phyloP scores from a whole-genome alignment of 2,329 filamentous ascomycete species.

The Epicoccum sorghinum region DNA sequence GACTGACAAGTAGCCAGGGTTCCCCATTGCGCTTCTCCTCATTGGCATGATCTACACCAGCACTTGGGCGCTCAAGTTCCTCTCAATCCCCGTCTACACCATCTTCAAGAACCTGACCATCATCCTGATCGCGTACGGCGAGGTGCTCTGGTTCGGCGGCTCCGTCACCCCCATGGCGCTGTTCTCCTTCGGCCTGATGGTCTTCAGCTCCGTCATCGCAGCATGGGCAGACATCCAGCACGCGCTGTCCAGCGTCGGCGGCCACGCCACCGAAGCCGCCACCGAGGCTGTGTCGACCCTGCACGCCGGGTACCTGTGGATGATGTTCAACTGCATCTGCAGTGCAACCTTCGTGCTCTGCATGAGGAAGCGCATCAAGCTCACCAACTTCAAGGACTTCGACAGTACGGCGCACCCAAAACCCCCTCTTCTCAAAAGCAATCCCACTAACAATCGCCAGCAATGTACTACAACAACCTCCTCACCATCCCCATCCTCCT shows the following conservation, averaged over 20 bases:
- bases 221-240: slow-evolving; percentile 97
- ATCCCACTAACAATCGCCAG: slow-evolving; percentile 55
- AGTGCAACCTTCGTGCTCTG: slow-evolving; percentile 86
- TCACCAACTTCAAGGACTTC: slow-evolving; percentile 99
- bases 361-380: slow-evolving; percentile 98
- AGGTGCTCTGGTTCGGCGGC: slow-evolving; percentile 97
- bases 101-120: slow-evolving; percentile 99
- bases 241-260: slow-evolving; percentile 68
- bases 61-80: slow-evolving; percentile 92
- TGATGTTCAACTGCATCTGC: slow-evolving; percentile 95
- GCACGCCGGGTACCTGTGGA: slow-evolving; percentile 96
- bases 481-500: slow-evolving; percentile 93
- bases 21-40: slow-evolving; percentile 91
- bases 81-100: slow-evolving; percentile 97
- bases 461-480: slow-evolving; percentile 99
- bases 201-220: slow-evolving; percentile 89
- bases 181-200: slow-evolving; percentile 95
- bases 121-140: slow-evolving; percentile 97
- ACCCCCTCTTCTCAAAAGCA: slow-evolving; percentile 16
- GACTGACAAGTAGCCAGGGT: slow-evolving; percentile 65
- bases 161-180: slow-evolving; percentile 85
- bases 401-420: slow-evolving; percentile 72
- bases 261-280: slow-evolving; percentile 61
- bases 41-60: slow-evolving; percentile 99
- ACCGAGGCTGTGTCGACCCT: slow-evolving; percentile 82